These are phyloP conservation scores for Fraxinus baroniana DNA, from an alignment of 305 asterid genomes.

Conservation along the genomic window DNA sequence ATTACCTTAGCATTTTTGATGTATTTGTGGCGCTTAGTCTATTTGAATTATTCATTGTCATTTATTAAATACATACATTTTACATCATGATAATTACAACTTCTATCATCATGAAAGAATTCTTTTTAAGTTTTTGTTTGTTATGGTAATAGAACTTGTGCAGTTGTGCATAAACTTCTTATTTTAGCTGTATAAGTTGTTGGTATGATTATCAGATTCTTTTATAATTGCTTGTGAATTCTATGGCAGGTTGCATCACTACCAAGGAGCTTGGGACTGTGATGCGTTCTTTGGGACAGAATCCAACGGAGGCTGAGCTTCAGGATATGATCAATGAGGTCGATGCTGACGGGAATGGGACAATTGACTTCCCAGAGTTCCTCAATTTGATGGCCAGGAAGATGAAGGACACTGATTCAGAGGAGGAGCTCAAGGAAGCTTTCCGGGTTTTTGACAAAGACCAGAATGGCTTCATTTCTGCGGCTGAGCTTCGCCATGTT, in stretches of 20 bases:
- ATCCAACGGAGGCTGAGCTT: conserved; percentile 84
- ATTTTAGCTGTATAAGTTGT: neutral
- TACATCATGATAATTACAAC: neutral
- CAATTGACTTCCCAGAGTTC: conserved; percentile 89
- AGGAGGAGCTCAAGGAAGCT: conserved; percentile 89
- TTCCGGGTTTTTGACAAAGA: conserved; percentile 87
- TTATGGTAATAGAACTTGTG: neutral
- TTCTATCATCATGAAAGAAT: neutral
- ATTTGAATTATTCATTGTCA: neutral
- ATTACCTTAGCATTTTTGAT: neutral
- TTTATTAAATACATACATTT: neutral
- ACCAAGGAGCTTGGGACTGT: conserved; percentile 92
- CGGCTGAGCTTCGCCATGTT: conserved; percentile 87
- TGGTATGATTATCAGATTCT: neutral
- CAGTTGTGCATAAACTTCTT: neutral
- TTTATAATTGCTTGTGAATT: conserved; percentile 7
- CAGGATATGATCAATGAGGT: conserved; percentile 90
- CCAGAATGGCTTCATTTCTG: conserved; percentile 83
- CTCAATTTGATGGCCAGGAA: conserved; percentile 91
- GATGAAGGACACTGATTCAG: conserved; percentile 91
- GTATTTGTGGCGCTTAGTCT: neutral
- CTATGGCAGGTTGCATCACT: conserved; percentile 66
- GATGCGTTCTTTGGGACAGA: conserved; percentile 87
- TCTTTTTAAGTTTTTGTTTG: neutral
- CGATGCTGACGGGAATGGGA: conserved; percentile 88